Percentiles rank a stretch among this genome's conserved stretches.
These are phyloP conservation scores for Fusarium penzigii DNA, from an alignment of 2,329 filamentous ascomycete species.

Conservation along the genomic window DNA sequence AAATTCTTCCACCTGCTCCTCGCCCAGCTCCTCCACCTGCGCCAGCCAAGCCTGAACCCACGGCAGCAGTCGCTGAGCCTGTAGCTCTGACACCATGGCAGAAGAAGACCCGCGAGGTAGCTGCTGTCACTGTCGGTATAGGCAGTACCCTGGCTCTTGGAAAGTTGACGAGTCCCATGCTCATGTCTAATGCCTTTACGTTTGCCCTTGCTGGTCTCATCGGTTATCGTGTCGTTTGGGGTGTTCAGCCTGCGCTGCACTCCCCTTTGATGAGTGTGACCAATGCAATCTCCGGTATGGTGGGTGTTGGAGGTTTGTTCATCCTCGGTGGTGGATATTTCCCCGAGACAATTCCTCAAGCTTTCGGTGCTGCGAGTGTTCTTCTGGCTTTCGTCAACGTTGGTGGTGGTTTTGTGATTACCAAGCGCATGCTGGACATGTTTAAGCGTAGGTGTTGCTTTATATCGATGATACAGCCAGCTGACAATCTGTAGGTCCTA, in stretches of 20 bases:
- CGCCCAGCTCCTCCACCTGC: constrained; percentile 62
- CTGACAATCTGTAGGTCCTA: constrained; percentile 55
- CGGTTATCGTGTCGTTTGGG: constrained; percentile 88
- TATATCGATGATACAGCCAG: background rate
- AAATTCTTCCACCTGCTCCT: constrained; percentile 74
- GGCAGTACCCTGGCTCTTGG: constrained; percentile 72
- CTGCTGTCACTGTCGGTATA: constrained; percentile 76
- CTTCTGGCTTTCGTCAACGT: constrained; percentile 87
- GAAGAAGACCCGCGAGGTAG: constrained; percentile 74
- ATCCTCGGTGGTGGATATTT: constrained; percentile 81
- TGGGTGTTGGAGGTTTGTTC: constrained; percentile 85
- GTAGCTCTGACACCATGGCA: constrained; percentile 80
- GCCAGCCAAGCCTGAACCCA: constrained; percentile 41
- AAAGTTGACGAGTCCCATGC: constrained; percentile 77
- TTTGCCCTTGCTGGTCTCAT: constrained; percentile 83
- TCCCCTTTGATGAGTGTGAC: constrained; percentile 92
- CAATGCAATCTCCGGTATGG: constrained; percentile 91
- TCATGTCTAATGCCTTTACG: constrained; percentile 87
- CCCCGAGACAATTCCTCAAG: constrained; percentile 76
- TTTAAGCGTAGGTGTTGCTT: constrained; percentile 62
- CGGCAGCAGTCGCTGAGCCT: constrained; percentile 51
- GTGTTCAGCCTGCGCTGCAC: constrained; percentile 79
- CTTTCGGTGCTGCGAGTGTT: constrained; percentile 77
- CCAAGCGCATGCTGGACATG: constrained; percentile 93
- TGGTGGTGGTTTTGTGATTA: constrained; percentile 86